phyloP scores from a whole-genome alignment of 306 rosid species.

The Prunus mume region DNA sequence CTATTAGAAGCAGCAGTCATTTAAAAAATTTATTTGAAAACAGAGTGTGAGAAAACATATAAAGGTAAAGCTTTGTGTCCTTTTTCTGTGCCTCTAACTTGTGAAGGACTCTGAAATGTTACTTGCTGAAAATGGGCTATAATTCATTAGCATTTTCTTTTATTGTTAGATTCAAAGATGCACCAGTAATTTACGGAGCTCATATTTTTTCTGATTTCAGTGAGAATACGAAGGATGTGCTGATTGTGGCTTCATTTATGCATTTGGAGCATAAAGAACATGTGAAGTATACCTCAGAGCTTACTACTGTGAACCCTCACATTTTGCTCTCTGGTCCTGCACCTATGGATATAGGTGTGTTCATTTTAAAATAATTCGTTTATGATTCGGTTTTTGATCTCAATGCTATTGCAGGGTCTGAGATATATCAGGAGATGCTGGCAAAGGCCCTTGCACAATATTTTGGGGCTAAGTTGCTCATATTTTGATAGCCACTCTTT shows the following conservation, averaged over 20 bases:
- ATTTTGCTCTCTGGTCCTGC: constrained; percentile 98
- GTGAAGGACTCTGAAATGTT: too few relatives aligned
- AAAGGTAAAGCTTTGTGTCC: too few relatives aligned
- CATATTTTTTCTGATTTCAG: constrained; percentile 43
- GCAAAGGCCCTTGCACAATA: constrained; percentile 90
- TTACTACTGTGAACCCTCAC: constrained; percentile 88
- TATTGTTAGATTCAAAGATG: background rate
- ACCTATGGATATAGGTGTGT: constrained; percentile 39
- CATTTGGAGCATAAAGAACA: constrained; percentile 88
- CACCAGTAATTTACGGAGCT: constrained; percentile 13
- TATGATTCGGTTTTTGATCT: constrained; percentile 4
- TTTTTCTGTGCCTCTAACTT: too few relatives aligned
- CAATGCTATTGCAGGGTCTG: constrained; percentile 69
- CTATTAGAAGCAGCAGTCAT: too few relatives aligned
- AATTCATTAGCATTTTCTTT: background rate
- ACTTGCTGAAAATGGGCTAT: too few relatives aligned
- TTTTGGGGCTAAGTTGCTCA: constrained; percentile 90
- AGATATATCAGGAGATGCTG: constrained; percentile 97
- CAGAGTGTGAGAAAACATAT: too few relatives aligned
- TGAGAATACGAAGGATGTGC: constrained; percentile 86
- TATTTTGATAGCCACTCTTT: constrained; percentile 89
- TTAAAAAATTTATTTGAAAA: too few relatives aligned
- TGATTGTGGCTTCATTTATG: constrained; percentile 85
- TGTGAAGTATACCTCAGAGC: constrained; percentile 79
- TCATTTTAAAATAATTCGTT: constrained; percentile 1